Evolutionary conservation across 768 basidiomycete species (phyloP).

Genomic region (Boletus sensibilis): DNA sequence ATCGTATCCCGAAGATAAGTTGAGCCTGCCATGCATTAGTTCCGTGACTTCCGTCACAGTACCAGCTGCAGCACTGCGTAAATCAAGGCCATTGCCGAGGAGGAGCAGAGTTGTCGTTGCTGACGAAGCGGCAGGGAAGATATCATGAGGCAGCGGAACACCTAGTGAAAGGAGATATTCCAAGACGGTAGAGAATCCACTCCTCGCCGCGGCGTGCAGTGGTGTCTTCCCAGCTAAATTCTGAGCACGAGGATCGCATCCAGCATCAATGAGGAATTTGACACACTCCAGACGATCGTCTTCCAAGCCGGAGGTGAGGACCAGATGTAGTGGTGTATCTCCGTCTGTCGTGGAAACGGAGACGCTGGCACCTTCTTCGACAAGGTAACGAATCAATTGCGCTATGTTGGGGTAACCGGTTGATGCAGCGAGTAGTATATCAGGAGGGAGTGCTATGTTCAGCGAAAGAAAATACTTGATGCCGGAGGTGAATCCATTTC

Average conservation of each 20-base stretch:
- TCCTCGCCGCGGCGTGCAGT: background rate
- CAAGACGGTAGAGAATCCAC: background rate
- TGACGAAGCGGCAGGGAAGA: background rate
- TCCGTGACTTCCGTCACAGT: background rate
- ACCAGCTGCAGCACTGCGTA: background rate
- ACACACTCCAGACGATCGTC: background rate
- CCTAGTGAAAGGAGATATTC: background rate
- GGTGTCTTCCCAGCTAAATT: background rate
- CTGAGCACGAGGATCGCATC: background rate
- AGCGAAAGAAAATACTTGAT: background rate
- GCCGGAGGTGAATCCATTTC: background rate
- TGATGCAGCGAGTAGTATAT: background rate
- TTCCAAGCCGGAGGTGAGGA: too few relatives aligned
- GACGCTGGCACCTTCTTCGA: background rate
- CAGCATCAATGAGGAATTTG: background rate
- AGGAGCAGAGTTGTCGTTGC: background rate
- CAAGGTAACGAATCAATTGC: background rate
- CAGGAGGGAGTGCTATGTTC: background rate
- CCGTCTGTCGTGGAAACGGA: background rate
- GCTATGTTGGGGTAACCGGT: background rate
- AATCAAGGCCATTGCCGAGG: background rate
- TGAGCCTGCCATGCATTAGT: background rate
- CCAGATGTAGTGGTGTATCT: background rate
- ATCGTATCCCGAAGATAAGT: too few relatives aligned
- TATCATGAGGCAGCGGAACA: background rate